These are phyloP conservation scores for Mycosphaerelloides madeirae DNA, from an alignment of 2,329 filamentous ascomycete species.

Conservation along the genomic window DNA sequence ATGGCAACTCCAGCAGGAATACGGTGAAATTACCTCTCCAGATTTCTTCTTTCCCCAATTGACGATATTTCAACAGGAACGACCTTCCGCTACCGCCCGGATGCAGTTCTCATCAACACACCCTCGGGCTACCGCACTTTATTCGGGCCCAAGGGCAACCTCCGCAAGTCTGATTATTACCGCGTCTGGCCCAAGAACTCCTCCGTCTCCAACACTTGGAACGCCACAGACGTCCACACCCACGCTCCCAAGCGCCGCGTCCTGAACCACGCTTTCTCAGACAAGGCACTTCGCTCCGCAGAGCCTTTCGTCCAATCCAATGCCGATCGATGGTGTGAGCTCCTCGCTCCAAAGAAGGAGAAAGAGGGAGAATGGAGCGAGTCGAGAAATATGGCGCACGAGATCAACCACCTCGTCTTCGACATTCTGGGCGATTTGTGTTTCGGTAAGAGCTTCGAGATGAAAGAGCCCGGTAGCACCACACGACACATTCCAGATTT, in stretches of 20 bases:
- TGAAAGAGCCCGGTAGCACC: conserved; percentile 35
- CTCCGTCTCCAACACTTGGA: conserved; percentile 15
- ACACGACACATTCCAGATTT: conserved; percentile 24
- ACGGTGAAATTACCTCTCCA: conserved; percentile 8
- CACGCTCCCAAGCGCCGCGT: conserved; percentile 16
- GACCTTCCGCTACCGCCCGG: conserved; percentile 19
- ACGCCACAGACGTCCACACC: conserved; percentile 14
- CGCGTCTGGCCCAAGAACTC: conserved; percentile 13
- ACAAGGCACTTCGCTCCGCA: conserved; percentile 15
- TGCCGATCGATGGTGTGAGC: conserved; percentile 13
- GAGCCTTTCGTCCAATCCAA: conserved; percentile 17
- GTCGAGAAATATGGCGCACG: conserved; percentile 39
- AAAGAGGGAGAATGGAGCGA: conserved; percentile 1
- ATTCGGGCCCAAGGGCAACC: conserved; percentile 19
- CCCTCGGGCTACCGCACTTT: conserved; percentile 16
- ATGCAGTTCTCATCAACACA: conserved; percentile 20
- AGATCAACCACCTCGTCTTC: conserved; percentile 36
- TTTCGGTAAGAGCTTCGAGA: conserved; percentile 37
- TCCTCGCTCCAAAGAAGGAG: conserved; percentile 4
- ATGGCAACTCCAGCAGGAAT: conserved; percentile 14
- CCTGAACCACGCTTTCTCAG: conserved; percentile 17
- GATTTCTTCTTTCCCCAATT: neutral
- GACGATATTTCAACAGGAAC: conserved; percentile 4
- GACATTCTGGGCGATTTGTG: conserved; percentile 48
- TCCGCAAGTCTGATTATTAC: conserved; percentile 20